phyloP scores from a whole-genome alignment of 73 alveolate species.

The Paramecium caudatum region DNA sequence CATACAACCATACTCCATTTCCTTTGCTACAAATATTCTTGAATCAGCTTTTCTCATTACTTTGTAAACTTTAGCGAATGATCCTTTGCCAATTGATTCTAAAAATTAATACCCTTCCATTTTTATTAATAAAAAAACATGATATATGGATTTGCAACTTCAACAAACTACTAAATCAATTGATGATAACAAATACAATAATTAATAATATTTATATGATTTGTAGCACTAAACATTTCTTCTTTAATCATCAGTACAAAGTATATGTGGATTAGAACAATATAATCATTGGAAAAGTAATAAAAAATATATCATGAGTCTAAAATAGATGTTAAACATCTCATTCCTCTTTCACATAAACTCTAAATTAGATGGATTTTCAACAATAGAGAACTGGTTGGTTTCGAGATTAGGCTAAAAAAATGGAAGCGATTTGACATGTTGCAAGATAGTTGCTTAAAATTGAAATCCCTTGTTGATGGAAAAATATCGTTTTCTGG shows the following conservation, averaged over 20 bases:
- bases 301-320: background rate
- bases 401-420: background rate
- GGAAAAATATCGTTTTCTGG: background rate
- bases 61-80: constrained; percentile 92
- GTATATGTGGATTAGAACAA: background rate
- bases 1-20: constrained; percentile 92
- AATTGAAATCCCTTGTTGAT: background rate
- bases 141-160: no score
- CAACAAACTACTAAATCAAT: no score
- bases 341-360: background rate
- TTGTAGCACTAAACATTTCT: background rate
- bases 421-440: constrained; percentile 57
- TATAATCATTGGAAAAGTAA: background rate
- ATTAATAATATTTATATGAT: background rate
- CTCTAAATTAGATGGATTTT: background rate
- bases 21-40: constrained; percentile 92
- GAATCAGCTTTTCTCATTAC: constrained; percentile 88
- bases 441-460: constrained; percentile 7
- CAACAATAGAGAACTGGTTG: background rate
- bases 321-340: background rate
- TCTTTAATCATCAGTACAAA: constrained; percentile 1
- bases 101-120: constrained; percentile 95
- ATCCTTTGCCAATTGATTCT: constrained; percentile 93
- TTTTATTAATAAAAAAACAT: constrained; percentile 51
- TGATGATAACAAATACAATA: no score